Base-by-base conservation (phyloP, 2,329 filamentous ascomycete genomes). In the Pseudogymnoascus sp. region DNA sequence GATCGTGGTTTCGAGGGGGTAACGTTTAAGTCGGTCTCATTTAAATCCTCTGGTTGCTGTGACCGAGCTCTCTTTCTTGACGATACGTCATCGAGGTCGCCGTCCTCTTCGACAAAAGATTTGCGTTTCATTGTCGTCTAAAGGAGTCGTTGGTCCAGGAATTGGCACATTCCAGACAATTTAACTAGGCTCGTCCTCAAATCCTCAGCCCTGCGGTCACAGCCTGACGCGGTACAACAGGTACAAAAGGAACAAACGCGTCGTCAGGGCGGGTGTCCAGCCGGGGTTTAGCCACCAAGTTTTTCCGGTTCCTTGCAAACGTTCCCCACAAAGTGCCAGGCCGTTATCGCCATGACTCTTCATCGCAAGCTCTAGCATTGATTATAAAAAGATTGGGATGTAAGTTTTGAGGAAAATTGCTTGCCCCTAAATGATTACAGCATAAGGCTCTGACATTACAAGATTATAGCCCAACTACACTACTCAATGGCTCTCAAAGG, bases 401-500 rank as follows among this genome's bases (percentile, higher is more conserved):
- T 54, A 31, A 28, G 48, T 54, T 31, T 54, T 54, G 14, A 3
- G 4, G 14, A 31, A 54, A 54, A 54, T 16, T 31, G 14, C n/a
- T 54, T 31, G 23, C 23, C 4, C 23, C 25, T 16, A 31, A 11
- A 28, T 54, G 23, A 28, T 19, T 31, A 1, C 57, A 13, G 7
- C 41, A 36, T 14, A 10, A 37, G 57, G 3, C 7, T 21, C 19
- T 37, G 31, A 36, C 57, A 21, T 7, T 39, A 1, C 13, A 41
- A 21, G 23, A 39, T 36, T 41, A 23, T 61, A 37, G 57, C 28
- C 34, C 34, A 61, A 5, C 19, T 23, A 21, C 62, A 36, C 1
- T 0, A 16, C 57, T 39, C 67, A 71, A 74, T 75, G 72, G 71
- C 70, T 67, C 65, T 68, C 65, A 68, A 67, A 70, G 43, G 63